These are phyloP conservation scores for Aspergillus fructus DNA, from an alignment of 2,329 filamentous ascomycete genomes.

Conservation along the genomic window DNA sequence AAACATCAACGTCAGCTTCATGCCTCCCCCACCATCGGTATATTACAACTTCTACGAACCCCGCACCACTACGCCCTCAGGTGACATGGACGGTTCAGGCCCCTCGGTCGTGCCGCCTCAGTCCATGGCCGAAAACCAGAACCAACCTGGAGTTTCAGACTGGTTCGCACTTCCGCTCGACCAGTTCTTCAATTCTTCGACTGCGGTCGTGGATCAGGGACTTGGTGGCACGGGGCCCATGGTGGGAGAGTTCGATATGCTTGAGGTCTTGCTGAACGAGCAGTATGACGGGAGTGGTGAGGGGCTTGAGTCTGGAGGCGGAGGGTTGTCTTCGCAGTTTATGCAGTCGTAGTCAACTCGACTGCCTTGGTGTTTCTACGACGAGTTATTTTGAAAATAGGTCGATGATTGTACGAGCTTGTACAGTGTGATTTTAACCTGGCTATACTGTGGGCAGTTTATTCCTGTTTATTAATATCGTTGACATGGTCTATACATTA, in stretches of 20 bases:
- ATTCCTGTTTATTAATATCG: background rate
- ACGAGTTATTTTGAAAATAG: background rate
- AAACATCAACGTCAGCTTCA: conserved; percentile 47
- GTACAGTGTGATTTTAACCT: background rate
- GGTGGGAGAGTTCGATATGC: conserved; percentile 54
- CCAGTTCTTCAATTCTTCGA: conserved; percentile 54
- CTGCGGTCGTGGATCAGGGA: conserved; percentile 49
- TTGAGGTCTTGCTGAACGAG: conserved; percentile 48
- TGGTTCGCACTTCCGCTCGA: conserved; percentile 64
- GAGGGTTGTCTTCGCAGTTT: conserved; percentile 27
- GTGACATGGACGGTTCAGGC: conserved; percentile 30
- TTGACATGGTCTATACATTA: background rate
- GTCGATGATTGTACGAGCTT: background rate
- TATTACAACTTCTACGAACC: conserved; percentile 47
- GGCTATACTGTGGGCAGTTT: background rate
- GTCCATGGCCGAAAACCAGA: conserved; percentile 11
- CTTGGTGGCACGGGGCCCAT: conserved; percentile 63
- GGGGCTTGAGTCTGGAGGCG: conserved; percentile 13
- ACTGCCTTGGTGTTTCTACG: too few relatives aligned
- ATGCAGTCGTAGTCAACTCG: conserved; percentile 15
- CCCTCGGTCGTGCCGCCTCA: conserved; percentile 25
- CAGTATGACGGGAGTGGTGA: conserved; percentile 36
- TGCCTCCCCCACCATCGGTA: conserved; percentile 48
- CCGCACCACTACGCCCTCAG: conserved; percentile 32
- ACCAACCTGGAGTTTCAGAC: conserved; percentile 43